Evolutionary conservation across 192 early-diverging fungal species (phyloP).

Genomic region (Coemansia umbellata): DNA sequence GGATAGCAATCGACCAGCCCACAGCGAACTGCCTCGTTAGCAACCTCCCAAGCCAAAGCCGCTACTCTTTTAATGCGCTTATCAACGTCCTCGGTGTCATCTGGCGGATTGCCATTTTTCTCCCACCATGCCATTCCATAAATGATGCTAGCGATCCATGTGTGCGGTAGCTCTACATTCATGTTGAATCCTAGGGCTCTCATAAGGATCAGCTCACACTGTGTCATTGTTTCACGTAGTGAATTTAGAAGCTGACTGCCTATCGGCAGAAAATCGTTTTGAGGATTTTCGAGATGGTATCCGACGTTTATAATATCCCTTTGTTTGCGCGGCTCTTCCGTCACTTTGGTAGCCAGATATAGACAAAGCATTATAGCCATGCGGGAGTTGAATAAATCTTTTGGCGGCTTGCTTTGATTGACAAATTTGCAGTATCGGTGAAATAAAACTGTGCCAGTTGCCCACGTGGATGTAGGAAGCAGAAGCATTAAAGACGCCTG

Average conservation of each 20-base stretch:
- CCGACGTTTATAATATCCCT: slow-evolving; percentile 33
- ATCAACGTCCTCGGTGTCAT: slow-evolving; percentile 21
- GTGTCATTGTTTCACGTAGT: slow-evolving; percentile 21
- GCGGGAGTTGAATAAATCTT: slow-evolving; percentile 6
- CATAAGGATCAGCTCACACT: slow-evolving; percentile 26
- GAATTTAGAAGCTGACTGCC: background rate
- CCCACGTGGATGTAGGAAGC: slow-evolving; percentile 34
- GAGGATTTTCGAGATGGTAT: slow-evolving; percentile 11
- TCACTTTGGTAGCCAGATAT: slow-evolving; percentile 36
- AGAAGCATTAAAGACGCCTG: slow-evolving; percentile 17
- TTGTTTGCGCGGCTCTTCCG: slow-evolving; percentile 39
- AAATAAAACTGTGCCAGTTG: slow-evolving; percentile 25
- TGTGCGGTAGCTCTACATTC: slow-evolving; percentile 30
- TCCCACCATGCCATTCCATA: slow-evolving; percentile 44
- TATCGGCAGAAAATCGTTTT: slow-evolving; percentile 4
- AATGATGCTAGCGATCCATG: slow-evolving; percentile 19
- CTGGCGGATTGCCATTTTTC: slow-evolving; percentile 18
- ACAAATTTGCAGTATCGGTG: slow-evolving; percentile 20
- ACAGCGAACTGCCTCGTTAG: slow-evolving; percentile 11
- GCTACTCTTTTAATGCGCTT: slow-evolving; percentile 14
- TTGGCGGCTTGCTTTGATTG: background rate
- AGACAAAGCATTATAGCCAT: slow-evolving; percentile 28
- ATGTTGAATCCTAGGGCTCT: slow-evolving; percentile 23
- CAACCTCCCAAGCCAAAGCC: slow-evolving; percentile 7
- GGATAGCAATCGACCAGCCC: slow-evolving; percentile 26